Evolutionary conservation across 192 early-diverging fungal genomes (phyloP).

Genomic region (Neocallimastix lanati): DNA sequence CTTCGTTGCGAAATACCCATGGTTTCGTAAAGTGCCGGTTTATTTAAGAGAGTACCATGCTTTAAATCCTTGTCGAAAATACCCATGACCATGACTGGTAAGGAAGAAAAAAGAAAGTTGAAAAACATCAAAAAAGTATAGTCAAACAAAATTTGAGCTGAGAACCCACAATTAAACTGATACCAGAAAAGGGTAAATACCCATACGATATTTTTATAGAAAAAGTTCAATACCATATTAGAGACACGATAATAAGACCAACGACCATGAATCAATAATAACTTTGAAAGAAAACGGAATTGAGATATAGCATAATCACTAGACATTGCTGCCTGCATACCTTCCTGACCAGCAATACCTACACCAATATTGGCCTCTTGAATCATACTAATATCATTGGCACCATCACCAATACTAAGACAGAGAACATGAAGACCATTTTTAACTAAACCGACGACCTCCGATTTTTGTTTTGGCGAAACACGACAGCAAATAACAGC

Average conservation of each 20-base stretch:
- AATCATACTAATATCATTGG: conserved; percentile 53
- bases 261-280: conserved; percentile 80
- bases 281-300: conserved; percentile 64
- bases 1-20: background rate
- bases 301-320: conserved; percentile 85
- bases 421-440: conserved; percentile 67
- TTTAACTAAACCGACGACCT: conserved; percentile 78
- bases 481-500: conserved; percentile 92
- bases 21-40: background rate
- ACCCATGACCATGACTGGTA: background rate
- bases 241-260: conserved; percentile 66
- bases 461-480: conserved; percentile 84
- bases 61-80: background rate
- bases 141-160: conserved; percentile 62
- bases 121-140: conserved; percentile 21
- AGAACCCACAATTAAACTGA: conserved; percentile 75
- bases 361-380: conserved; percentile 88
- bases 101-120: background rate
- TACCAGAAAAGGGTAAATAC: conserved; percentile 79
- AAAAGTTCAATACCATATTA: conserved; percentile 76
- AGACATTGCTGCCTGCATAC: conserved; percentile 82
- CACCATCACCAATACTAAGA: conserved; percentile 82
- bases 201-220: conserved; percentile 90
- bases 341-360: conserved; percentile 89
- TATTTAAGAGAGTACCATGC: background rate